Evolutionary conservation across 768 basidiomycete genomes (phyloP), one percentile per base, ranked within the genome.

Genomic region (Psilocybe azurescens): DNA sequence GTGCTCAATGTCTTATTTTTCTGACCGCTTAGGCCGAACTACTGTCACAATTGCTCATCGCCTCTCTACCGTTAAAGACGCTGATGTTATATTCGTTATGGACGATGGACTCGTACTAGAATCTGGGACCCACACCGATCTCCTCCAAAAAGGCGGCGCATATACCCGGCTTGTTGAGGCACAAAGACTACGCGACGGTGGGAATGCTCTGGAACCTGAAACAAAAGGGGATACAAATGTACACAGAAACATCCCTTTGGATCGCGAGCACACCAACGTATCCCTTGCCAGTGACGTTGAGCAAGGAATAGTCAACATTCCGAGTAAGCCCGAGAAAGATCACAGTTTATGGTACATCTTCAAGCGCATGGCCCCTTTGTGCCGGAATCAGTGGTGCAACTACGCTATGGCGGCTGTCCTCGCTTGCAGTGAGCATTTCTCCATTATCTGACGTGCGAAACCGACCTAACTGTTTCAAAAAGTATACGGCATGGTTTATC

Each of bases 11-110:
- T 24, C 24, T 24, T 24, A 24, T 24, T 24, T 24, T 24, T 24
- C 24, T 24, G 24, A 24, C 6, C 16, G 13, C n/a, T 24, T 32
- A 53, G 90, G 88, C 56, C 87, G 90, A 53, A 91, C 90, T 10
- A 91, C 89, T 0, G 89, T 92, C 72, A 89, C 88, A 5, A 90
- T 91, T 54, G 89, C 91, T 28, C 90, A 90, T 63, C 84, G 90
- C 61, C 79, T 91, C 0, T 91, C 89, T 2, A 94, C 91, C 14
- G 89, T 94, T 81, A 90, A 89, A 76, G 88, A 91, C 69, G 93
- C 92, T 0, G 82, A 93, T 74, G 75, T 83, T 55, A 93, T 93
- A 62, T 89, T 89, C 68, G 93, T 96, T 64, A 94, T 96, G 90
- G 94, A 93, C 46, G 88, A 89, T 2, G 94, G 94, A 2, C 77